Conservation (phyloP, 495 filamentous ascomycete species). For the Penicillium parvum region DNA sequence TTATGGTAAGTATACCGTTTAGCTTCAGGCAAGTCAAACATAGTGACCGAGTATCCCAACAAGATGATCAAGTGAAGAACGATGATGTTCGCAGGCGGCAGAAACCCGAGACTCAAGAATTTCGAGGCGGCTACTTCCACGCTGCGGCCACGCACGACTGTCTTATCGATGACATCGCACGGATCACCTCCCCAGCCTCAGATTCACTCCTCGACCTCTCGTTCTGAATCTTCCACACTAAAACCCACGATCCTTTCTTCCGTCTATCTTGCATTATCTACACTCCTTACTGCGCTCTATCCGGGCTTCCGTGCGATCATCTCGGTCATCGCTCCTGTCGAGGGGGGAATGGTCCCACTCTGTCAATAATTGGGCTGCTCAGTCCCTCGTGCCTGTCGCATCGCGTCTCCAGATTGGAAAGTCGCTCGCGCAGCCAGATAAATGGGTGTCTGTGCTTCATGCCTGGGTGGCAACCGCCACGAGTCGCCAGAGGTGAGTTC, state of each 20-base stretch:
- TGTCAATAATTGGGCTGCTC: conserved; percentile 19
- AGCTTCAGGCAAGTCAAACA: conserved; percentile 42
- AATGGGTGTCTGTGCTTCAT: conserved; percentile 52
- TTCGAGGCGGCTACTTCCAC: conserved; percentile 8
- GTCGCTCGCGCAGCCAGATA: no score
- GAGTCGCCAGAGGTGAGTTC: conserved; percentile 44
- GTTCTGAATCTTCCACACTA: no score
- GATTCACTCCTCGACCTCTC: conserved; percentile 9
- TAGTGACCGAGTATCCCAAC: conserved; percentile 9
- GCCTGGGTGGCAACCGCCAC: conserved; percentile 44
- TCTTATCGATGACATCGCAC: conserved; percentile 30
- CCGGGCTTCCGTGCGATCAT: not conserved
- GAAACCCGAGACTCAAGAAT: no score
- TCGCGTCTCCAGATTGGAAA: conserved; percentile 9
- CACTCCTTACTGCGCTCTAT: conserved; percentile 13
- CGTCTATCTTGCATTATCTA: conserved; percentile 10
- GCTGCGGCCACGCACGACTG: conserved; percentile 26
- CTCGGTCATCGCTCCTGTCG: not conserved
- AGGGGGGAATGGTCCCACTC: conserved; percentile 14
- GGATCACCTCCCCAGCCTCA: conserved; percentile 16
- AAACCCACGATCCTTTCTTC: no score
- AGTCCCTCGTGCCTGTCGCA: conserved; percentile 27
- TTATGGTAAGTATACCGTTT: conserved; percentile 31
- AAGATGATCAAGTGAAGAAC: not conserved
- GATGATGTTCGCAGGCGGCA: no score